A percentile compares a stretch with the other conserved stretches of the same genome.
phyloP scores from a whole-genome alignment of 192 early-diverging fungal genomes.

The Glomus cerebriforme region DNA sequence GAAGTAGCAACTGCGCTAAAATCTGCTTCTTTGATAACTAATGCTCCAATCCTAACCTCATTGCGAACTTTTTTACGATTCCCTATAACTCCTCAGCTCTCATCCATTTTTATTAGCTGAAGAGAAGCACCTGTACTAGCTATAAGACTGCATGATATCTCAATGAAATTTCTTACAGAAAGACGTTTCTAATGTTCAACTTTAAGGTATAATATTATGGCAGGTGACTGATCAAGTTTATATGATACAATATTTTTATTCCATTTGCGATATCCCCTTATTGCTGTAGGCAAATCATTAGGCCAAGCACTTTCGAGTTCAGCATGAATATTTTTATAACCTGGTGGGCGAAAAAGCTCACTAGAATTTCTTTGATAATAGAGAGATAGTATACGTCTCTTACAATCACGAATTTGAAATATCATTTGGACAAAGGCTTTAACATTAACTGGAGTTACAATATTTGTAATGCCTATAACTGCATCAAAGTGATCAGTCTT shows the following conservation, averaged over 20 bases:
- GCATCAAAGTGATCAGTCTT: not conserved
- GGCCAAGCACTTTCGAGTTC: too few species aligned
- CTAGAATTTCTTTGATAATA: not conserved
- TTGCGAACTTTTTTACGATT: too few species aligned
- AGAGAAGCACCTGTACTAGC: too few species aligned
- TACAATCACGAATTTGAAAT: slow-evolving; percentile 4
- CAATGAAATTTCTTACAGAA: too few species aligned
- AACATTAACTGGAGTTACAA: slow-evolving; percentile 13
- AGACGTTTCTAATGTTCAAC: slow-evolving; percentile 23
- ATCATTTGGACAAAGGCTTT: slow-evolving; percentile 8
- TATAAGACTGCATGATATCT: too few species aligned
- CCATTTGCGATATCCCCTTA: not conserved
- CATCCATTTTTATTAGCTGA: too few species aligned
- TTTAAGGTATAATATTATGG: slow-evolving; percentile 5
- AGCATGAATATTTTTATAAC: too few species aligned
- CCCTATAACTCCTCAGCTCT: too few species aligned
- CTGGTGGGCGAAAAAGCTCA: slow-evolving; percentile 2
- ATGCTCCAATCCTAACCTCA: not conserved
- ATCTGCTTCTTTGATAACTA: slow-evolving; percentile 7
- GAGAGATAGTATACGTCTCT: slow-evolving; percentile 4
- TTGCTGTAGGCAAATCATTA: too few species aligned
- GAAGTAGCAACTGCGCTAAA: not conserved
- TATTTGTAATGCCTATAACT: slow-evolving; percentile 17
- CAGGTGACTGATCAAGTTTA: slow-evolving; percentile 13
- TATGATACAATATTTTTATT: slow-evolving; percentile 14